Percentiles rank a stretch among this genome's conserved stretches.
phyloP scores from a whole-genome alignment of 108 stramenopile species.

The Cylindrotheca fusiformis region DNA sequence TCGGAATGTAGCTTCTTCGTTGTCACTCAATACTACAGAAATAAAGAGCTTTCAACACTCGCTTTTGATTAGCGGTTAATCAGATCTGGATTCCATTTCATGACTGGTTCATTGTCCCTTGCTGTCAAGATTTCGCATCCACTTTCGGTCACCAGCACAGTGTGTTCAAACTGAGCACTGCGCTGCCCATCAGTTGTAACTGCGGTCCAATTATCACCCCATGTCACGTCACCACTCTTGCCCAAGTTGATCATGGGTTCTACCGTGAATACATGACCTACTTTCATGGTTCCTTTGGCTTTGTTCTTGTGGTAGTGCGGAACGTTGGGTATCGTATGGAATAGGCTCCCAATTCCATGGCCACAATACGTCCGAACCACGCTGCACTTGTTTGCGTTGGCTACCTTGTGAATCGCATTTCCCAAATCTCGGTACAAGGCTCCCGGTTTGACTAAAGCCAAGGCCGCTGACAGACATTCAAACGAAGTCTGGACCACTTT shows the following conservation, averaged over 20 bases:
- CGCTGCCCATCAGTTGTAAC: constrained; percentile 84
- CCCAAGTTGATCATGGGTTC: constrained; percentile 99
- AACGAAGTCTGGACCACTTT: constrained; percentile 79
- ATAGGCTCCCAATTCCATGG: constrained; percentile 93
- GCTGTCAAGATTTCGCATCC: constrained; percentile 95
- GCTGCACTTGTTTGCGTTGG: constrained; percentile 63
- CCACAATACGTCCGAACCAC: constrained; percentile 93
- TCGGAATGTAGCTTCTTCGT: too few species aligned
- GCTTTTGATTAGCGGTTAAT: constrained; percentile 10
- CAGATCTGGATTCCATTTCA: constrained; percentile 77
- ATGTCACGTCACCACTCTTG: constrained; percentile 66
- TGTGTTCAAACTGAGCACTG: constrained; percentile 94
- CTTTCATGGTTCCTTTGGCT: constrained; percentile 87
- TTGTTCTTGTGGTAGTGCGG: constrained; percentile 97
- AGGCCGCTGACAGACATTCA: constrained; percentile 67
- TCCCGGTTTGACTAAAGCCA: constrained; percentile 83
- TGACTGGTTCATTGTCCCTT: constrained; percentile 85
- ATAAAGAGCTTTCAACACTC: too few species aligned
- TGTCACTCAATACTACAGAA: too few species aligned
- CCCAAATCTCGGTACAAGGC: constrained; percentile 92
- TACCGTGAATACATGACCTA: constrained; percentile 99
- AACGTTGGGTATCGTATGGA: constrained; percentile 92
- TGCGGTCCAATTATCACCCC: constrained; percentile 99
- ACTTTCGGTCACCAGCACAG: constrained; percentile 92
- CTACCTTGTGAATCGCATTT: constrained; percentile 77